Evolutionary conservation across 768 basidiomycete genomes (phyloP).

Genomic region (Trametes cubensis): DNA sequence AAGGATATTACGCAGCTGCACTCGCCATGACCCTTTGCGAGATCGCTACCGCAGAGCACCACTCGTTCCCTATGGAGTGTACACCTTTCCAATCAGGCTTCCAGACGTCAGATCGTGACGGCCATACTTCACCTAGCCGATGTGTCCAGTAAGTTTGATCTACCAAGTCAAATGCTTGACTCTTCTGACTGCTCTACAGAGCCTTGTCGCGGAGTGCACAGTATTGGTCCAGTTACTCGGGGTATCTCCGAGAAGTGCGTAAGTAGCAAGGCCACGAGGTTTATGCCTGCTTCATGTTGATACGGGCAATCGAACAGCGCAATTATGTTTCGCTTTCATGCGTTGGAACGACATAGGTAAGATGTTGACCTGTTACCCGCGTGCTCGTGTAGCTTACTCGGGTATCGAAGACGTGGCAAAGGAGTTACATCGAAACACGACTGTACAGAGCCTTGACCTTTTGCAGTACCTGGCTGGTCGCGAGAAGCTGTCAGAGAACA

Average conservation of each 20-base stretch:
- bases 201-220: constrained; percentile 78
- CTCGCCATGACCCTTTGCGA: constrained; percentile 82
- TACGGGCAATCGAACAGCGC: constrained; percentile 46
- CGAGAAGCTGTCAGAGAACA: constrained; percentile 41
- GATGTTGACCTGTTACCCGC: background rate
- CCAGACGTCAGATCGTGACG: background rate
- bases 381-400: background rate
- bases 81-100: constrained; percentile 11
- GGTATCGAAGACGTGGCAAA: constrained; percentile 55
- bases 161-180: background rate
- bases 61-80: constrained; percentile 72
- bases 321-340: constrained; percentile 75
- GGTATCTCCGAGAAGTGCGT: constrained; percentile 80
- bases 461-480: constrained; percentile 49
- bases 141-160: constrained; percentile 53
- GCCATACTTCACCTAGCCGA: constrained; percentile 38
- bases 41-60: constrained; percentile 70
- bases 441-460: constrained; percentile 56
- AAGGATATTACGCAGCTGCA: constrained; percentile 48
- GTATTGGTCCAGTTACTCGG: constrained; percentile 86
- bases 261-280: constrained; percentile 35
- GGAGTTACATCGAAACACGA: constrained; percentile 68
- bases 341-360: constrained; percentile 76
- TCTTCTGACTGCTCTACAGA: constrained; percentile 38
- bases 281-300: background rate